phyloP scores from a whole-genome alignment of 306 rosid genomes.

The Oxytropis ochrocephala region DNA sequence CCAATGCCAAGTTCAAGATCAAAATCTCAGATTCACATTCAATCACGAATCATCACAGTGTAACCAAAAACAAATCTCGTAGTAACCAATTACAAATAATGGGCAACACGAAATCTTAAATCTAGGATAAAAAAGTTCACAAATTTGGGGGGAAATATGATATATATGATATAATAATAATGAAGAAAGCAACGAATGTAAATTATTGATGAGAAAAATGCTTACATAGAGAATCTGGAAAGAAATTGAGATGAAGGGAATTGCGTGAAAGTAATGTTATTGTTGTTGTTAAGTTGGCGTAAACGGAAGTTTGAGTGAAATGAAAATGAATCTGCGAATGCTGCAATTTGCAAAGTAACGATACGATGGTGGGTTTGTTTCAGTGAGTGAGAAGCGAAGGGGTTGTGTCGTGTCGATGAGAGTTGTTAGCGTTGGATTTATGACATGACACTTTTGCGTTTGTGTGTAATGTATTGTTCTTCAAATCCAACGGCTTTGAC shows the following conservation, averaged over 20 bases:
- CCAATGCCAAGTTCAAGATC: conserved; percentile 5
- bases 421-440: conserved; percentile 18
- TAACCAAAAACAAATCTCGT: background rate
- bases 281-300: conserved; percentile 15
- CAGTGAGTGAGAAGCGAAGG: conserved; percentile 11
- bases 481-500: background rate
- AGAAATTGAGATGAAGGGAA: background rate
- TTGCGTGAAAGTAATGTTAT: background rate
- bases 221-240: conserved; percentile 12
- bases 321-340: conserved; percentile 13
- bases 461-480: background rate
- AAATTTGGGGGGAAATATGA: background rate
- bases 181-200: background rate
- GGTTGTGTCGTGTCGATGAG: background rate
- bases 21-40: conserved; percentile 20
- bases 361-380: background rate
- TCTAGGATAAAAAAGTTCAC: background rate
- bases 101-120: conserved; percentile 7
- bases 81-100: background rate
- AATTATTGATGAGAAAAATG: background rate
- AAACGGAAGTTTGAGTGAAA: background rate
- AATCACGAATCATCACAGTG: background rate
- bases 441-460: background rate
- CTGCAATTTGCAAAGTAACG: background rate
- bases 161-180: background rate